A percentile compares a stretch with the other conserved stretches of the same genome.
Evolutionary conservation across 257 asterid species (phyloP).

Genomic region (Nemophila menziesii): DNA sequence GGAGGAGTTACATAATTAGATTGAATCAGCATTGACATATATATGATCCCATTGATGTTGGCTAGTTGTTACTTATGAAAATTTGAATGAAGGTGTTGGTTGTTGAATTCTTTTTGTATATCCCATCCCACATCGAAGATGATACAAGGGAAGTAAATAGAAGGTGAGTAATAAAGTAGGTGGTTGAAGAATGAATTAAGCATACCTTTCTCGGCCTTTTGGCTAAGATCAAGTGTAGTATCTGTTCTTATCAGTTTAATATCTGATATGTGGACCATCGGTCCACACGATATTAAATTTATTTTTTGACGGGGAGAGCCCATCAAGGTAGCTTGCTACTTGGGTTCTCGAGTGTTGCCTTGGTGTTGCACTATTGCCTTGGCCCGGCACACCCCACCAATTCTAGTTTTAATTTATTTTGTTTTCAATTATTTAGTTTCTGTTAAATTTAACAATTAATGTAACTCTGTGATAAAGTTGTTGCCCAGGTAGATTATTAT

Average conservation of each 20-base stretch:
- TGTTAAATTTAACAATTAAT: no score
- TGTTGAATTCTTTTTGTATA: no score
- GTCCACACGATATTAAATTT: slow-evolving; percentile 38
- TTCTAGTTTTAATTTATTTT: neutral
- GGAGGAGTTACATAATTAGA: no score
- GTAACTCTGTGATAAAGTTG: no score
- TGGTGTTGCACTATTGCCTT: slow-evolving; percentile 8
- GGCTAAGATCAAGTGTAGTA: slow-evolving; percentile 68
- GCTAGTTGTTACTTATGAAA: no score
- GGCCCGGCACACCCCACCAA: slow-evolving; percentile 17
- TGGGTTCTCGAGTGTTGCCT: slow-evolving; percentile 5
- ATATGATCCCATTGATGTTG: no score
- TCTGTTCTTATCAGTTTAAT: slow-evolving; percentile 79
- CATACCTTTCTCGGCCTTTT: slow-evolving; percentile 80
- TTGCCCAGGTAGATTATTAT: no score
- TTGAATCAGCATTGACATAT: no score
- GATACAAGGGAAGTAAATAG: neutral
- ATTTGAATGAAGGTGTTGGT: no score
- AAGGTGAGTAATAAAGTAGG: neutral
- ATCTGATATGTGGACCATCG: slow-evolving; percentile 43
- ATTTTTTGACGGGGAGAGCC: slow-evolving; percentile 20
- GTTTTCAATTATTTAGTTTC: no score
- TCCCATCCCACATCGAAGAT: neutral
- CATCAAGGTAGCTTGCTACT: slow-evolving; percentile 6
- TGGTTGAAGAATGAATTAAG: neutral